Percentiles rank a stretch among this genome's conserved stretches.
Evolutionary conservation across 495 filamentous ascomycete genomes (phyloP).

Genomic region (Aspergillus steynii): DNA sequence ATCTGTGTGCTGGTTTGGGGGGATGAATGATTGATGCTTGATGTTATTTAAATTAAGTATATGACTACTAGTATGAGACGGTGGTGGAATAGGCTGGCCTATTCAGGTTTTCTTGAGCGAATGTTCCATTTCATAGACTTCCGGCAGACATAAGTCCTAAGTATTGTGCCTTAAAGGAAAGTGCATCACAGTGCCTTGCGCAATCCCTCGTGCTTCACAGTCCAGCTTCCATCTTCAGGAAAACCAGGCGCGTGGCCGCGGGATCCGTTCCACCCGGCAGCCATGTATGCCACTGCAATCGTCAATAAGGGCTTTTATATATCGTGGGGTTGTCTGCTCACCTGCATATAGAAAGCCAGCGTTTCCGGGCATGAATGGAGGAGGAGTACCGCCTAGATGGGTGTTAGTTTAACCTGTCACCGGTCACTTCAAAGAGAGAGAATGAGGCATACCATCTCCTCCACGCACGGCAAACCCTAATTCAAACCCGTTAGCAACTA

Average conservation of each 20-base stretch:
- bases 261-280: slow-evolving; percentile 16
- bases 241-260: slow-evolving; percentile 15
- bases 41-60: too few species aligned
- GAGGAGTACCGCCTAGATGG: slow-evolving; percentile 16
- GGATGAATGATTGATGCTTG: background rate
- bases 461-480: slow-evolving; percentile 18
- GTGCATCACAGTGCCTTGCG: slow-evolving; percentile 7
- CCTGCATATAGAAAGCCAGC: slow-evolving; percentile 18
- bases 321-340: background rate
- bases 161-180: too few species aligned
- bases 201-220: slow-evolving; percentile 17
- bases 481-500: background rate
- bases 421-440: background rate
- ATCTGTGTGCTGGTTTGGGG: background rate
- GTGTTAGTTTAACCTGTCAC: background rate
- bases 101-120: too few species aligned
- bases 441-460: slow-evolving; percentile 10
- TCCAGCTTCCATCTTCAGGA: slow-evolving; percentile 15
- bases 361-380: slow-evolving; percentile 22
- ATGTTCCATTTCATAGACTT: too few species aligned
- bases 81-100: too few species aligned
- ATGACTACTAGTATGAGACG: too few species aligned
- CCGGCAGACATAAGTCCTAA: too few species aligned
- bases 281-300: slow-evolving; percentile 20
- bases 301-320: background rate